Evolutionary conservation across 1,139 yeast species (phyloP).

Genomic region (Taphrina communis): DNA sequence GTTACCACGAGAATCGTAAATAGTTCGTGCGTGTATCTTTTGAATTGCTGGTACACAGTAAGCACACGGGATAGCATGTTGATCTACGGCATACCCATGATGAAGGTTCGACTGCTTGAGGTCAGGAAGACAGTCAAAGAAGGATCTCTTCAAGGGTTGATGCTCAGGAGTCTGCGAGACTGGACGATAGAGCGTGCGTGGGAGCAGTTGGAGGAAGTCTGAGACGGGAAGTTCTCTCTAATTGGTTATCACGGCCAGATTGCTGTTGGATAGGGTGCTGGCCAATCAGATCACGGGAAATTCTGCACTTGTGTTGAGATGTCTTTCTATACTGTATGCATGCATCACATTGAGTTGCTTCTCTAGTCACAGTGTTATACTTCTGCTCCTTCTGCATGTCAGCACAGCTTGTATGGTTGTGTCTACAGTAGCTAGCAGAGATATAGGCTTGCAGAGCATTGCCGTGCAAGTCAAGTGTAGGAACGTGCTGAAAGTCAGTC

Average conservation of each 20-base stretch:
- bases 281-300: constrained; percentile 7
- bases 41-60: constrained; percentile 53
- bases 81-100: not conserved
- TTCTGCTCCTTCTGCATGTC: too few relatives aligned
- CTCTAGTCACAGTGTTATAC: too few relatives aligned
- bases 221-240: not conserved
- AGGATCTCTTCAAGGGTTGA: not conserved
- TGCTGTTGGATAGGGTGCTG: not conserved
- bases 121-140: too few relatives aligned
- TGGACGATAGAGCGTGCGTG: not conserved
- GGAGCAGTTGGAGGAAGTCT: not conserved
- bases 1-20: constrained; percentile 91
- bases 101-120: not conserved
- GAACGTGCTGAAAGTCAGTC: too few relatives aligned
- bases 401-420: too few relatives aligned
- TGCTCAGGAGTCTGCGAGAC: not conserved
- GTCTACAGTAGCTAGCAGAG: too few relatives aligned
- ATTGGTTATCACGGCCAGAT: constrained; percentile 19
- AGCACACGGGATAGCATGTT: too few relatives aligned
- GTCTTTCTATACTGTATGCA: too few relatives aligned
- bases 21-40: constrained; percentile 85
- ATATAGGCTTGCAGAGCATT: too few relatives aligned
- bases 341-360: too few relatives aligned
- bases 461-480: too few relatives aligned
- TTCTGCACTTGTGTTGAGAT: not conserved